Percentiles rank a stretch among this genome's conserved stretches.
These are phyloP conservation scores for Leersia perrieri DNA, from an alignment of 176 grass and related monocot species.

Conservation along the genomic window DNA sequence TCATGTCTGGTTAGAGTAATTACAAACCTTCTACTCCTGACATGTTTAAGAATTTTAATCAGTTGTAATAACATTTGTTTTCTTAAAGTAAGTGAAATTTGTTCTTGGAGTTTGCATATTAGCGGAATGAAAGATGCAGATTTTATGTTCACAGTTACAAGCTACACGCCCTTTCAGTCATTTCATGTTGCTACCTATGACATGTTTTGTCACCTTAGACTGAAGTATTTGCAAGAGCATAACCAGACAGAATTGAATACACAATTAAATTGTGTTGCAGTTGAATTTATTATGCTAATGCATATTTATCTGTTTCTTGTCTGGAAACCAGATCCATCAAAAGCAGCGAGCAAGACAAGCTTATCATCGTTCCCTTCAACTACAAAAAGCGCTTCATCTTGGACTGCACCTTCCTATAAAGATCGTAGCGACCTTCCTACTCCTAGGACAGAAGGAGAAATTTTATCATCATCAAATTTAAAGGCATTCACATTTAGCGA, in stretches of 20 bases:
- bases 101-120: neutral
- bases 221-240: neutral
- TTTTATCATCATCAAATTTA: constrained; percentile 51
- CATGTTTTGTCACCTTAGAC: neutral
- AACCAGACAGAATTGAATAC: neutral
- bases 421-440: constrained; percentile 43
- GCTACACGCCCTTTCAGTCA: neutral
- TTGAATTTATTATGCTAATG: constrained; percentile 21
- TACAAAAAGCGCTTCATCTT: constrained; percentile 33
- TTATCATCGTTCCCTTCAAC: constrained; percentile 41
- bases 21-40: neutral
- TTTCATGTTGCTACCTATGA: neutral
- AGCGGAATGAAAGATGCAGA: neutral
- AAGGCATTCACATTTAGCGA: constrained; percentile 51
- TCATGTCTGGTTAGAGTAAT: neutral
- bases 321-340: constrained; percentile 46
- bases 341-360: constrained; percentile 52
- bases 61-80: neutral
- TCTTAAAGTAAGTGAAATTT: neutral
- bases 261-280: neutral
- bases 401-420: constrained; percentile 59
- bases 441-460: constrained; percentile 73
- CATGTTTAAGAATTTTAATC: neutral
- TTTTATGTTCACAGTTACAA: neutral
- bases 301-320: constrained; percentile 16